These are phyloP conservation scores for Mortierella sp. DNA, from an alignment of 371 early-diverging fungal species.

Conservation along the genomic window DNA sequence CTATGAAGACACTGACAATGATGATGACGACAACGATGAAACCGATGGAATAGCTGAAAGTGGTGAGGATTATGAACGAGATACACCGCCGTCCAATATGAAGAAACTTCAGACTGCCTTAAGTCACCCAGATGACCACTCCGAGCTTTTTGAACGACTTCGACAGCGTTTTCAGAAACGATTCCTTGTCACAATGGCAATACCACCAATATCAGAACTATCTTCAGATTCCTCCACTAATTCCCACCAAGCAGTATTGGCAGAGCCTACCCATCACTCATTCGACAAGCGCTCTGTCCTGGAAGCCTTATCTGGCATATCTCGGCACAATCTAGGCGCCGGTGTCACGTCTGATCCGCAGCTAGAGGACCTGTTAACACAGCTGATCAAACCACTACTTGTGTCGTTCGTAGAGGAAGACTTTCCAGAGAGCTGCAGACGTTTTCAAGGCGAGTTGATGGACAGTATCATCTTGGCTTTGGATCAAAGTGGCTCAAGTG, in stretches of 20 bases:
- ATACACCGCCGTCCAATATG: not conserved
- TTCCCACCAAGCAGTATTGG: too few species aligned
- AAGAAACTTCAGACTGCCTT: not conserved
- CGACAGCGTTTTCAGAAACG: constrained; percentile 18
- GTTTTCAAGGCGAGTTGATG: constrained; percentile 48
- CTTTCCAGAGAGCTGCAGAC: constrained; percentile 38
- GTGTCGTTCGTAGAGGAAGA: constrained; percentile 34
- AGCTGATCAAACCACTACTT: constrained; percentile 35
- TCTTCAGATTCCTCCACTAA: too few species aligned
- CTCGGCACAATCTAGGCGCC: too few species aligned
- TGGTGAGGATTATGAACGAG: constrained; percentile 8
- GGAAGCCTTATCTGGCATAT: too few species aligned
- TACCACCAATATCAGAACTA: too few species aligned
- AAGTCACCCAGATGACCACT: not conserved
- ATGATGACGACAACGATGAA: constrained; percentile 3
- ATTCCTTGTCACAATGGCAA: too few species aligned
- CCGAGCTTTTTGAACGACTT: too few species aligned
- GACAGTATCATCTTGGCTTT: constrained; percentile 40
- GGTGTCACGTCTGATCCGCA: constrained; percentile 21
- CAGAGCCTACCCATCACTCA: too few species aligned
- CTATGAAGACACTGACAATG: too few species aligned
- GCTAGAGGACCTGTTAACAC: constrained; percentile 28
- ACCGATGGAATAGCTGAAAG: constrained; percentile 6
- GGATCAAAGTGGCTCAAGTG: constrained; percentile 20
- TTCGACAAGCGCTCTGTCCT: too few species aligned